These are phyloP conservation scores for Colletotrichum lindemuthianum DNA, from an alignment of 2,329 filamentous ascomycete species.

Conservation along the genomic window DNA sequence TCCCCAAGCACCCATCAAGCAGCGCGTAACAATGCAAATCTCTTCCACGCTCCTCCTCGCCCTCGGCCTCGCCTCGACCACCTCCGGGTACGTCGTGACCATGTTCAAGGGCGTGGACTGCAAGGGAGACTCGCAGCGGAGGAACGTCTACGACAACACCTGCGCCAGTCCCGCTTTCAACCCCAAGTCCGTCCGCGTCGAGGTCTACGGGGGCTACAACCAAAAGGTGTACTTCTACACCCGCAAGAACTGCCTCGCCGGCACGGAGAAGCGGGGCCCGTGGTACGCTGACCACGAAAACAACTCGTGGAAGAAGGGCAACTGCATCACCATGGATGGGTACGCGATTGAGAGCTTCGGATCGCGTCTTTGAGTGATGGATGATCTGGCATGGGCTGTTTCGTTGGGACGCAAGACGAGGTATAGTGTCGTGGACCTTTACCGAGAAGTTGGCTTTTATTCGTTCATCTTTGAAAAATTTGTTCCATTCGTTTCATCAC, in stretches of 20 bases:
- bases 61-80: slow-evolving; percentile 4
- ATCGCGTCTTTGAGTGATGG: not conserved
- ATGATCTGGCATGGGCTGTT: not conserved
- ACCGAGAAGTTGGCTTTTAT: no score
- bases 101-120: slow-evolving; percentile 1
- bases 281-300: not conserved
- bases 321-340: not conserved
- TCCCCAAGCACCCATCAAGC: no score
- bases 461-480: no score
- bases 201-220: not conserved
- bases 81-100: slow-evolving; percentile 16
- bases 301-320: slow-evolving; percentile 7
- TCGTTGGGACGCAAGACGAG: no score
- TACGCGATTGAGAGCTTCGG: not conserved
- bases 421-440: no score
- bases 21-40: not conserved
- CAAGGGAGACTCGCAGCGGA: not conserved
- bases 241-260: not conserved
- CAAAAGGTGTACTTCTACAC: slow-evolving; percentile 3
- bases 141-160: slow-evolving; percentile 8
- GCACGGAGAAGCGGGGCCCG: not conserved
- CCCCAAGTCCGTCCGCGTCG: slow-evolving; percentile 2
- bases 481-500: no score
- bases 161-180: not conserved
- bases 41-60: not conserved